These are phyloP conservation scores for Arbutus unedo DNA, from an alignment of 148 eudicot species.

Conservation along the genomic window DNA sequence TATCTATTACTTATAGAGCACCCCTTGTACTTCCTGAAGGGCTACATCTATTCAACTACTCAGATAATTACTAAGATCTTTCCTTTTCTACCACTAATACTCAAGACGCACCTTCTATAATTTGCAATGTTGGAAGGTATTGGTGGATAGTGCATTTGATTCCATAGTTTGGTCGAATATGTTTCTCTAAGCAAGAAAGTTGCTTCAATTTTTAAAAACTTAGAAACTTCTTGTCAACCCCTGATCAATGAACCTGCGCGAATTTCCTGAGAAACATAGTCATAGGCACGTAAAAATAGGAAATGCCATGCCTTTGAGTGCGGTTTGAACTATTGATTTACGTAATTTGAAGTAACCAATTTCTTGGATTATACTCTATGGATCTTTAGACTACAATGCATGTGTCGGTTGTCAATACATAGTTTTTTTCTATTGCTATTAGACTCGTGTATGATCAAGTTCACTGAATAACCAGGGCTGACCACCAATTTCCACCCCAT, in stretches of 20 bases:
- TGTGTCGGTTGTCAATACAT: neutral
- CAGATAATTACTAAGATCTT: neutral
- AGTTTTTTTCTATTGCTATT: neutral
- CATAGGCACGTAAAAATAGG: too few relatives aligned
- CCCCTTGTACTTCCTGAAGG: neutral
- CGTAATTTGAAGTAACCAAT: too few relatives aligned
- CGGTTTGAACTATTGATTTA: too few relatives aligned
- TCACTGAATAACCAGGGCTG: neutral
- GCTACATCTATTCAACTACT: neutral
- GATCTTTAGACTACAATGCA: neutral
- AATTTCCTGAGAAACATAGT: too few relatives aligned
- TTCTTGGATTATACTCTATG: neutral
- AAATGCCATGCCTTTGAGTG: too few relatives aligned
- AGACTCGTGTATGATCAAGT: neutral
- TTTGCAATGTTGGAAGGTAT: neutral
- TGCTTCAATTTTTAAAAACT: too few relatives aligned
- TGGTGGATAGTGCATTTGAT: neutral
- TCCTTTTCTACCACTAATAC: neutral
- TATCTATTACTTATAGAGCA: neutral
- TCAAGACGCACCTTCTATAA: neutral
- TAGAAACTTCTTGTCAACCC: too few relatives aligned
- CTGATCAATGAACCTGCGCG: too few relatives aligned
- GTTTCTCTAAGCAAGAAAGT: neutral
- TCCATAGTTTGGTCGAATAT: neutral
- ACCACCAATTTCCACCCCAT: neutral